Conservation (phyloP, 2,329 filamentous ascomycete species). For the Periconia sp. region DNA sequence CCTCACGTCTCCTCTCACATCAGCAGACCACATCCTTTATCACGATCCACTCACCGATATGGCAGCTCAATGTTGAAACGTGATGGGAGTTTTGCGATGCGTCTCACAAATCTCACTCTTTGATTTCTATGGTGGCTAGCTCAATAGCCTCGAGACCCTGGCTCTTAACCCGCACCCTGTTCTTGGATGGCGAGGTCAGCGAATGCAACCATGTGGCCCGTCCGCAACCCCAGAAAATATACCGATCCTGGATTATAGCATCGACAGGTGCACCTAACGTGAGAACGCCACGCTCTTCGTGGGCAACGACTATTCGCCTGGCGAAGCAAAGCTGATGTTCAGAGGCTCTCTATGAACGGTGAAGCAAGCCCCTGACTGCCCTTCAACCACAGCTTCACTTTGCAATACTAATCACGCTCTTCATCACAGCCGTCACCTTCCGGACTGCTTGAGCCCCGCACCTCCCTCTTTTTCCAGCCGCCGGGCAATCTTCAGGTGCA, state of each 20-base stretch:
- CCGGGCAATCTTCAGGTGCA: neutral
- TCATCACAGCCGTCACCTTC: neutral
- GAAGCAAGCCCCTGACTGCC: neutral
- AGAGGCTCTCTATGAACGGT: neutral
- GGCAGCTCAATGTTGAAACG: neutral
- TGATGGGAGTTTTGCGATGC: too few species aligned
- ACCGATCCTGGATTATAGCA: neutral
- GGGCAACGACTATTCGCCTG: neutral
- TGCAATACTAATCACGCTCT: neutral
- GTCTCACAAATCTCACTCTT: too few species aligned
- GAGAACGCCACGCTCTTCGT: too few species aligned
- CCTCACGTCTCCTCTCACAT: conserved; percentile 10
- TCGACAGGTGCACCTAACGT: neutral
- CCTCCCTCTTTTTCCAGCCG: neutral
- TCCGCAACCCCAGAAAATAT: too few species aligned
- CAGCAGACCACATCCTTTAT: conserved; percentile 12
- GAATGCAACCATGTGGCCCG: too few species aligned
- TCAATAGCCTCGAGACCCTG: too few species aligned
- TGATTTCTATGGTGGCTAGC: too few species aligned
- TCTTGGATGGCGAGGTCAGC: too few species aligned
- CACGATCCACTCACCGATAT: conserved; percentile 1
- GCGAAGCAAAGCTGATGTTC: neutral
- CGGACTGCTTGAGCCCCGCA: too few species aligned
- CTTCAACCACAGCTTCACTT: too few species aligned
- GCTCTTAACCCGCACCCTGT: too few species aligned